Evolutionary conservation across 305 asterid genomes (phyloP).

Genomic region (Caryopteris hybrid): DNA sequence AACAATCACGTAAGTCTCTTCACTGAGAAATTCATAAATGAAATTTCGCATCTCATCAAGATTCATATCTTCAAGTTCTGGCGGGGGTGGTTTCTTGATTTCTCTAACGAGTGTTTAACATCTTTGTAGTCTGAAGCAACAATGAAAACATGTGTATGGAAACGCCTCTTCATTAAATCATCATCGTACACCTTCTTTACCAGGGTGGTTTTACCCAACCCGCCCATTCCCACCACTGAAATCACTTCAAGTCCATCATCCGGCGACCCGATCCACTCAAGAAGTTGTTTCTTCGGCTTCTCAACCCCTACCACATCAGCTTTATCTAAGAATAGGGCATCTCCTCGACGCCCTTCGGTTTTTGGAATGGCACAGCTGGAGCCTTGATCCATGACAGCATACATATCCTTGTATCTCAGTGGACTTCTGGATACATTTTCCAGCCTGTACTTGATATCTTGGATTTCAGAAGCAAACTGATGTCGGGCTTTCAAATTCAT

Average conservation of each 20-base stretch:
- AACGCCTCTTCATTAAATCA: not conserved
- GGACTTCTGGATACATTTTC: not conserved
- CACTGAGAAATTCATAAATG: not conserved
- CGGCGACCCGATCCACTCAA: slow-evolving; percentile 12
- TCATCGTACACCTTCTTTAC: slow-evolving; percentile 20
- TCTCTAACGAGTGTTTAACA: not conserved
- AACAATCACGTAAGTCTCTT: slow-evolving; percentile 16
- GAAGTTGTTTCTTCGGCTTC: slow-evolving; percentile 22
- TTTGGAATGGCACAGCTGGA: not conserved
- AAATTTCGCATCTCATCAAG: not conserved
- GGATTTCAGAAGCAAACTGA: not conserved
- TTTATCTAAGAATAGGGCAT: slow-evolving; percentile 28
- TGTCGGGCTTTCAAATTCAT: not conserved
- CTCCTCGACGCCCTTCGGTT: slow-evolving; percentile 13
- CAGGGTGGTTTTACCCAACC: slow-evolving; percentile 31
- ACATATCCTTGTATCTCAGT: not conserved
- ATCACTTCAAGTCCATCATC: slow-evolving; percentile 23
- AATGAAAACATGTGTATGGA: slow-evolving; percentile 10
- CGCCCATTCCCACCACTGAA: slow-evolving; percentile 30
- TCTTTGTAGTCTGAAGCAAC: slow-evolving; percentile 8
- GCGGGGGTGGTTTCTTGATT: slow-evolving; percentile 3
- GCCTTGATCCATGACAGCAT: not conserved
- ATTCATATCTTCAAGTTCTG: not conserved
- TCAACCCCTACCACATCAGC: slow-evolving; percentile 33
- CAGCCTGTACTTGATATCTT: not conserved